These are phyloP conservation scores for Monosporozyma yasuniensis DNA, from an alignment of 805 yeast species.

Conservation along the genomic window DNA sequence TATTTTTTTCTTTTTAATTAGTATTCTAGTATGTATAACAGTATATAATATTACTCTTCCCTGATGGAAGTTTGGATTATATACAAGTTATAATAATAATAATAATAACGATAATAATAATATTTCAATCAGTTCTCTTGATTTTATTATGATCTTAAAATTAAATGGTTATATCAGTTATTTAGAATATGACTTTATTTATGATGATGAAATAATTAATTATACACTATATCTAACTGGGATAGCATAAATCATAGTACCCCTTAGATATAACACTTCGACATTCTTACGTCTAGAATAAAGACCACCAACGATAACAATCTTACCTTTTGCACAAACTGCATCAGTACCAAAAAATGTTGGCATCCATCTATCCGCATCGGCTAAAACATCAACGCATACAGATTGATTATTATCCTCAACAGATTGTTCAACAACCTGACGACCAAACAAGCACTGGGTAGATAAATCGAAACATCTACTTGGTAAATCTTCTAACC, in stretches of 20 bases:
- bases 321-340: conserved; percentile 9
- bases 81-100: background rate
- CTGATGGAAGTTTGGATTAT: background rate
- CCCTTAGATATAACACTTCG: conserved; percentile 16
- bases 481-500: conserved; percentile 1
- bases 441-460: background rate
- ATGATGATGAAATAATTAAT: background rate
- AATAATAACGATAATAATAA: background rate
- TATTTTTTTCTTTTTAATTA: background rate
- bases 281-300: conserved; percentile 10
- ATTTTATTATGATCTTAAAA: no score
- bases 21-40: background rate
- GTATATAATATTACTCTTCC: background rate
- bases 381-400: background rate
- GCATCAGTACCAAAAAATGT: conserved; percentile 4
- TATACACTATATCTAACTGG: background rate
- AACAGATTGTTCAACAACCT: background rate
- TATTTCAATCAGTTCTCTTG: no score
- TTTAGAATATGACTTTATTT: no score
- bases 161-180: no score
- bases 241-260: conserved; percentile 11
- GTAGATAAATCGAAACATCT: conserved; percentile 2
- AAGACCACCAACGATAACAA: conserved; percentile 23
- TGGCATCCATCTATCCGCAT: background rate
- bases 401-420: background rate